A percentile compares a stretch with the other conserved stretches of the same genome.
Evolutionary conservation across 1,139 yeast genomes (phyloP).

Genomic region (Meyerozyma athensensis): DNA sequence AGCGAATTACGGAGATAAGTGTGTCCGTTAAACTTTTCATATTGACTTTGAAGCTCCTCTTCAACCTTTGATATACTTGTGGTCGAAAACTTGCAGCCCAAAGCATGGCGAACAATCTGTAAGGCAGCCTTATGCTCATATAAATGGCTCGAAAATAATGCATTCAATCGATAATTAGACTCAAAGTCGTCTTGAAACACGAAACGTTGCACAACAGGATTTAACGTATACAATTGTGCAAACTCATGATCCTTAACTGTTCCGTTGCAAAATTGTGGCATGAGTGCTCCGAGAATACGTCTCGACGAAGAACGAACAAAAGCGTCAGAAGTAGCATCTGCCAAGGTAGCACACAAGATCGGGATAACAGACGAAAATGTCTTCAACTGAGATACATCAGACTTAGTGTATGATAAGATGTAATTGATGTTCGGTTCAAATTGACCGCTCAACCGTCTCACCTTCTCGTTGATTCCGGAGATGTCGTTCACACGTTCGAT

Average conservation of each 20-base stretch:
- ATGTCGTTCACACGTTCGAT: neutral
- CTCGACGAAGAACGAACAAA: neutral
- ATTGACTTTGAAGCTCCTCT: too few species aligned
- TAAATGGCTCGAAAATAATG: neutral
- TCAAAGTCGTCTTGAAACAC: neutral
- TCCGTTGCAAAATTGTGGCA: constrained; percentile 3
- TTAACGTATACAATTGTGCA: neutral
- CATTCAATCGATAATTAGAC: constrained; percentile 1
- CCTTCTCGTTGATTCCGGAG: neutral
- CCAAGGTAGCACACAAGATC: neutral
- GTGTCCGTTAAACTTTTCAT: neutral
- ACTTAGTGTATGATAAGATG: neutral
- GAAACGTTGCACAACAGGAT: neutral
- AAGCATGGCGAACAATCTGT: neutral
- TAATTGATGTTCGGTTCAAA: neutral
- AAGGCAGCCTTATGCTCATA: neutral
- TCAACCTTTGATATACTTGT: too few species aligned
- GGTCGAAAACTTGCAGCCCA: neutral
- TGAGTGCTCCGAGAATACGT: neutral
- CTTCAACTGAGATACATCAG: neutral
- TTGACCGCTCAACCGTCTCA: neutral
- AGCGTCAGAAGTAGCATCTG: neutral
- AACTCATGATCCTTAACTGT: neutral
- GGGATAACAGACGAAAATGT: neutral
- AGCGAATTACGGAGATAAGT: too few species aligned